Base-by-base conservation (phyloP, 495 filamentous ascomycete species). In the Neurospora africana region DNA sequence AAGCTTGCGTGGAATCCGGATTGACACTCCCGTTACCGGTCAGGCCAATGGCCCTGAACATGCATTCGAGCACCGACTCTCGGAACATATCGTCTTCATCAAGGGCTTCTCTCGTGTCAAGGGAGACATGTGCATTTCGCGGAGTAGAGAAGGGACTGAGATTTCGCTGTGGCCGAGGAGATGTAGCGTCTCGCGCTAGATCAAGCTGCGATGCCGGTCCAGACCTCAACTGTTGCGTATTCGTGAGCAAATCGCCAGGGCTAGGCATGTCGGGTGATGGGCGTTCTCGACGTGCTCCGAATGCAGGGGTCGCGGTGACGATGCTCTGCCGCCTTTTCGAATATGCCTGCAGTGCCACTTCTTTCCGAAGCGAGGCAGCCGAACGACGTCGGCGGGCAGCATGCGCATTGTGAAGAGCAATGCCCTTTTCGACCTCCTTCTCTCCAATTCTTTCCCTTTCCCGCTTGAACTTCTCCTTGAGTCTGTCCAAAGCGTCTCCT, bases 11-110 rank as follows among this genome's bases (percentile, higher is more conserved):
- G 2, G 95, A 97, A 13, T 88, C 87, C 87, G 88, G 30, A 87
- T 87, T 10, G 90, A 82, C 77, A 89, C 2, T 89, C 65, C 88
- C 88, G 11, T 87, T 85, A 68, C 87, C 89, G 0, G 90, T 91
- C 73, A 99, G 82, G 3, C 95, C 95, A 75, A 99, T 91, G 13
- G 94, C 92, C 78, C 96, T 98, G 82, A 97, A 93, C 76, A 98
- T 96, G 78, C 95, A 98, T 70, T 97, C 94, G 23, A 98, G 81
- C 23, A 98, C 93, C 0, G 93, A 95, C 73, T 93, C 92, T 21
- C 96, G 86, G 79, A 98, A 98, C 11, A 95, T 76, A 70, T 88
- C 86, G 75, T 98, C 94, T 75, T 98, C 95, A 71, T 97, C 89
- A 15, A 94, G 78, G 5, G 90, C 89, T 35, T 96, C 92, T 73